A percentile compares a stretch with the other conserved stretches of the same genome.
Conservation (phyloP, 495 filamentous ascomycete genomes). For the Daldinia loculata region DNA sequence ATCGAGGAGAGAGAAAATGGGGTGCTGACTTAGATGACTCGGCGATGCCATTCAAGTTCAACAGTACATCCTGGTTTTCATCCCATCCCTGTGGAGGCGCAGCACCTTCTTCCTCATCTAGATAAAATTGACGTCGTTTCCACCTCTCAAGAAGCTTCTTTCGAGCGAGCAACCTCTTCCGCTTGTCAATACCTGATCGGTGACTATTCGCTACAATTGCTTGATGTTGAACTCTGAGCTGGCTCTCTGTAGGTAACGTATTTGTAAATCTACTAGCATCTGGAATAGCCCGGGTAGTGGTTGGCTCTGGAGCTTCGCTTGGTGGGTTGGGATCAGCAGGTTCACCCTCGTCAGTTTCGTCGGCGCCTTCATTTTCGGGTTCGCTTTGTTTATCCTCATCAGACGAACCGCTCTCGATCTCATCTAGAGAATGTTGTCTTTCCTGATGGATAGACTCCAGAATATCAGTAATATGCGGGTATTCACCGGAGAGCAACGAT, state of each 20-base stretch:
- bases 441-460: constrained; percentile 45
- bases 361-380: constrained; percentile 31
- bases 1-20: constrained; percentile 68
- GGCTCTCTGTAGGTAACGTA: constrained; percentile 42
- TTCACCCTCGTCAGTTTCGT: constrained; percentile 35
- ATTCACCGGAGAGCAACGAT: constrained; percentile 49
- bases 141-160: constrained; percentile 74
- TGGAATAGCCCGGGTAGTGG: constrained; percentile 24
- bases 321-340: constrained; percentile 12
- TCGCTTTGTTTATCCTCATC: constrained; percentile 42
- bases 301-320: constrained; percentile 7
- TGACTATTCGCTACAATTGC: constrained; percentile 33
- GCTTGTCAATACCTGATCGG: constrained; percentile 34
- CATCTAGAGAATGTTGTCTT: constrained; percentile 30
- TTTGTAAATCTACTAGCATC: constrained; percentile 45
- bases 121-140: constrained; percentile 77
- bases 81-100: constrained; percentile 69
- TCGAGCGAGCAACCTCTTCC: constrained; percentile 47
- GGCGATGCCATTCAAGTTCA: constrained; percentile 49
- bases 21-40: constrained; percentile 53
- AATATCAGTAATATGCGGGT: constrained; percentile 38
- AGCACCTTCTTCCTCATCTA: constrained; percentile 81
- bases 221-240: constrained; percentile 38
- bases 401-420: constrained; percentile 35
- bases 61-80: constrained; percentile 67